Percentiles rank a stretch among this genome's conserved stretches.
phyloP scores from a whole-genome alignment of 2,329 filamentous ascomycete species.

The Sordariomycetes sp. region DNA sequence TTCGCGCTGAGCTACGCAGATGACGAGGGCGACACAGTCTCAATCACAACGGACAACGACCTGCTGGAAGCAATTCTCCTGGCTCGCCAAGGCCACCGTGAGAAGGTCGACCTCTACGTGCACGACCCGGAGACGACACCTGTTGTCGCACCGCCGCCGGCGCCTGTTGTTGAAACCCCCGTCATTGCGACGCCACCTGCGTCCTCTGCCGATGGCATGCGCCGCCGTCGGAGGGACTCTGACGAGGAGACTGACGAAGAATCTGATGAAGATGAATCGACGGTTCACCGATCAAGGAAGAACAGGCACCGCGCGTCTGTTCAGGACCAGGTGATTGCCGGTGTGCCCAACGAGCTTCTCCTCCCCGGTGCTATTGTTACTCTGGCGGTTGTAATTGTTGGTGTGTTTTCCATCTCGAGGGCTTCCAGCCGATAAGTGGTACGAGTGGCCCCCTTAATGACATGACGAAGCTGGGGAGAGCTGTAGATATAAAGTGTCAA shows the following conservation, averaged over 20 bases:
- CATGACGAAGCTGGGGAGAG: conserved; percentile 22
- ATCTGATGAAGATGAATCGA: conserved; percentile 42
- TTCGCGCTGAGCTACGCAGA: conserved; percentile 95
- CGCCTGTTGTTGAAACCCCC: conserved; percentile 25
- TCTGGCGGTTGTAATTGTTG: conserved; percentile 87
- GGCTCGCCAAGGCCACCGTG: conserved; percentile 64
- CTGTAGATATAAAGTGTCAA: conserved; percentile 13
- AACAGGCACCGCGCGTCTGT: conserved; percentile 28
- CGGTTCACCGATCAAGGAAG: conserved; percentile 34
- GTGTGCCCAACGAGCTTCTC: conserved; percentile 88
- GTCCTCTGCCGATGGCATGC: conserved; percentile 35
- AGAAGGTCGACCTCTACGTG: conserved; percentile 96
- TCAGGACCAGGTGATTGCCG: conserved; percentile 74
- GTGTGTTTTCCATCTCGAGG: conserved; percentile 82
- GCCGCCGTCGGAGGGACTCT: conserved; percentile 37
- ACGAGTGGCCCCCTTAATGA: conserved; percentile 17
- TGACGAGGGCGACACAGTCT: conserved; percentile 93
- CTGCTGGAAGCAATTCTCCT: conserved; percentile 82
- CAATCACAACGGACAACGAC: conserved; percentile 92
- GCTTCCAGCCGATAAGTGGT: conserved; percentile 43
- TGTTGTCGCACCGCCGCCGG: conserved; percentile 54
- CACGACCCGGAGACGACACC: conserved; percentile 90
- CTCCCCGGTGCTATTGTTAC: conserved; percentile 91
- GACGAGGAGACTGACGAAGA: conserved; percentile 43
- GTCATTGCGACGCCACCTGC: conserved; percentile 35